Evolutionary conservation across 2,329 filamentous ascomycete species (phyloP).

Genomic region (Claviceps monticola): DNA sequence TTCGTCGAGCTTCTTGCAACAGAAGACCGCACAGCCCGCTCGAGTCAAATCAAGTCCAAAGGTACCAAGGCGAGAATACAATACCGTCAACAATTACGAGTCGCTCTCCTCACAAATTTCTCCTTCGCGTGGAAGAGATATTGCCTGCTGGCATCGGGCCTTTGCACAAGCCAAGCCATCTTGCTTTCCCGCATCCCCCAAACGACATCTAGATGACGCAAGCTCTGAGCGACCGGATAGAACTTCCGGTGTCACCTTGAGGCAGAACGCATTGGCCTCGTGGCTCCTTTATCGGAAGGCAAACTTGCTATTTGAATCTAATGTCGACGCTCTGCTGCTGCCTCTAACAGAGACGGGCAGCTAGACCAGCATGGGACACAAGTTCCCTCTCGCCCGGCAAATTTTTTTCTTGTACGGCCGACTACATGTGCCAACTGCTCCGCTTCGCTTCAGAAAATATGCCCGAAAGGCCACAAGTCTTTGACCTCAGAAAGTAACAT

Average conservation of each 20-base stretch:
- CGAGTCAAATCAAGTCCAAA: not conserved
- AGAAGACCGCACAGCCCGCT: not conserved
- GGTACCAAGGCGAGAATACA: not conserved
- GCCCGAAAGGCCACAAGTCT: not conserved
- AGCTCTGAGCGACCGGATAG: slow-evolving; percentile 4
- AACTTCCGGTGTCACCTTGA: slow-evolving; percentile 2
- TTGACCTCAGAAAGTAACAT: not conserved
- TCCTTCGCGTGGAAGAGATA: not conserved
- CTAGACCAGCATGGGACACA: not conserved
- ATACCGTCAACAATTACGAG: not conserved
- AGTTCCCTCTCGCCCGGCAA: not conserved
- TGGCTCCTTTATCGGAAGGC: not conserved
- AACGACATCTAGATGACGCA: slow-evolving; percentile 2
- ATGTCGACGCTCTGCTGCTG: not conserved
- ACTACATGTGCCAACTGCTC: not conserved
- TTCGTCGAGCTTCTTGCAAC: not conserved
- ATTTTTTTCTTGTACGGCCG: not conserved
- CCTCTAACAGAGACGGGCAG: not conserved
- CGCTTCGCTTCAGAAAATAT: not conserved
- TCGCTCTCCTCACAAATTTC: not conserved
- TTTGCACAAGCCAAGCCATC: slow-evolving; percentile 7
- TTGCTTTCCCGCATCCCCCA: not conserved
- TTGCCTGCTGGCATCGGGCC: slow-evolving; percentile 3
- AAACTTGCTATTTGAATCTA: not conserved
- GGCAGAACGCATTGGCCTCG: not conserved